Evolutionary conservation across 2,329 filamentous ascomycete species (phyloP).

Genomic region (Geoglossum cookeanum): DNA sequence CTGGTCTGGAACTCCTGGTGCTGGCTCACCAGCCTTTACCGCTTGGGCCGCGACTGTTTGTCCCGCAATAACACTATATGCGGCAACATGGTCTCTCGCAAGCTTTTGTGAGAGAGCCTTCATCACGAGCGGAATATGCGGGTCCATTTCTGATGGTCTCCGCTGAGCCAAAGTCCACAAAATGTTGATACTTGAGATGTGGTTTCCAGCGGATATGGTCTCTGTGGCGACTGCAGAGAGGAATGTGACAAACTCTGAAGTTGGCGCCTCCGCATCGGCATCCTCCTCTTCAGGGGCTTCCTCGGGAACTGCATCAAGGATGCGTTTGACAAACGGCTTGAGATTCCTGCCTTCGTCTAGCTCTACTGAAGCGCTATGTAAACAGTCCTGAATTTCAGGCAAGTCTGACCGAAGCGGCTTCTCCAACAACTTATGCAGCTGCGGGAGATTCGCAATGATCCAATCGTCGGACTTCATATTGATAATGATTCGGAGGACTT

Average conservation of each 20-base stretch:
- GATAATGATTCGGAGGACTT: conserved; percentile 76
- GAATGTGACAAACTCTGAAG: conserved; percentile 72
- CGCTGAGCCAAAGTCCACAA: conserved; percentile 79
- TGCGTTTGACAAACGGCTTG: conserved; percentile 55
- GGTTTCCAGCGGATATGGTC: conserved; percentile 60
- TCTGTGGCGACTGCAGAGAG: conserved; percentile 76
- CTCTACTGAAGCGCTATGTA: conserved; percentile 55
- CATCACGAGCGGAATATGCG: conserved; percentile 75
- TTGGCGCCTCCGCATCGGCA: conserved; percentile 52
- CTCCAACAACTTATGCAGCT: conserved; percentile 73
- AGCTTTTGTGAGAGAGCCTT: conserved; percentile 84
- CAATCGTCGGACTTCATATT: conserved; percentile 80
- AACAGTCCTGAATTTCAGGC: conserved; percentile 79
- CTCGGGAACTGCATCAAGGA: conserved; percentile 78
- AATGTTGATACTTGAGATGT: conserved; percentile 78
- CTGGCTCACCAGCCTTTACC: conserved; percentile 35
- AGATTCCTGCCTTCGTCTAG: conserved; percentile 43
- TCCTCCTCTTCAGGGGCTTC: conserved; percentile 74
- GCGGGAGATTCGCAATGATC: conserved; percentile 59
- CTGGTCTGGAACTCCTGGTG: conserved; percentile 40
- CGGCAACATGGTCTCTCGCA: conserved; percentile 74
- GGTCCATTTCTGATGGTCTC: conserved; percentile 71
- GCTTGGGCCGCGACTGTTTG: conserved; percentile 22
- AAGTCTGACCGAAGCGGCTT: conserved; percentile 79
- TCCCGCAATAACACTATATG: conserved; percentile 41